phyloP scores from a whole-genome alignment of 306 rosid species.

The Acacia confusa region DNA sequence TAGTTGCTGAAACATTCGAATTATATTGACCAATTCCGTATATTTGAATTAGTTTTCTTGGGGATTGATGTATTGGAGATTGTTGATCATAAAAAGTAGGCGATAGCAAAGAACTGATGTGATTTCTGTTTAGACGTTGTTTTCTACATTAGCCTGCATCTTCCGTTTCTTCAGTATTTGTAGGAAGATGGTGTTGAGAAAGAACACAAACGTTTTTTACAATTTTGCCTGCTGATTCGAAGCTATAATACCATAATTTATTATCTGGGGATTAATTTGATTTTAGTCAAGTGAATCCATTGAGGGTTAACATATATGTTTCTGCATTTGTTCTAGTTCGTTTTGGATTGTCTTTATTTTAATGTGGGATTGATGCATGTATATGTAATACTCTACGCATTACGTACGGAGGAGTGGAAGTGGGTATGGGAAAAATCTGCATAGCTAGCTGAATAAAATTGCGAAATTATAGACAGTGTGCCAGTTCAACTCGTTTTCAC shows the following conservation, averaged over 20 bases:
- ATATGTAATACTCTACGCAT: not conserved
- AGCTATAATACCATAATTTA: not conserved
- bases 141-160: not conserved
- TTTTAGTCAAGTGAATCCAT: not conserved
- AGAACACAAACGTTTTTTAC: not conserved
- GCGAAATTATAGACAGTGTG: not conserved
- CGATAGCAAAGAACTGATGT: not conserved
- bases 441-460: not conserved
- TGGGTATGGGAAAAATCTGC: not conserved
- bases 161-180: not conserved
- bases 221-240: not conserved
- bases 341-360: not conserved
- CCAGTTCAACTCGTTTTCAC: not conserved
- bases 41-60: not conserved
- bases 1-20: not conserved
- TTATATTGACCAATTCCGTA: too few relatives aligned
- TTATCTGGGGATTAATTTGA: not conserved
- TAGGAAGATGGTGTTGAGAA: not conserved
- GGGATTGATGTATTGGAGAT: not conserved
- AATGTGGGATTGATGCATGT: not conserved
- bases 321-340: not conserved
- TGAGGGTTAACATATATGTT: not conserved
- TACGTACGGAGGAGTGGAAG: not conserved
- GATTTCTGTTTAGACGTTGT: not conserved
- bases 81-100: not conserved